Base-by-base conservation (phyloP, 2,329 filamentous ascomycete species). In the Emergomyces orientalis region DNA sequence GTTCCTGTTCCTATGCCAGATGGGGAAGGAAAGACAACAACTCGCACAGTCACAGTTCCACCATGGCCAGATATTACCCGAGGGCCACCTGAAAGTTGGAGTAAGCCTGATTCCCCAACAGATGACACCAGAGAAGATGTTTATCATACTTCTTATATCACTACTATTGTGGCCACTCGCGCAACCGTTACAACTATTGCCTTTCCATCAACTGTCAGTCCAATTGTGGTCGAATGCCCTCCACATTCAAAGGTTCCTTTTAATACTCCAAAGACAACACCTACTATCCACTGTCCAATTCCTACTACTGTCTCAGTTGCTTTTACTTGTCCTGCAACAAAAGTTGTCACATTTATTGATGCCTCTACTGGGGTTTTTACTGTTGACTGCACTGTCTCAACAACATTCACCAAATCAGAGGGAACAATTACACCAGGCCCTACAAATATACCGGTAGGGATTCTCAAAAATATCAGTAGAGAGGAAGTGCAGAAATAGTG, bases 21-120 rank as follows among this genome's bases (percentile, higher is more conserved):
- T 27, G 59, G 45, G 37, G 59, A 60, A 49, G 59, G 59, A 14
- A 39, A 30, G 17, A 49, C 59, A 41, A 60, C 41, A 14, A 60
- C 59, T 39, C 59, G 59, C 27, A 51, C 5, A 34, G 9, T 60
- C 22, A 60, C 59, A 51, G 25, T 51, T 49, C 59, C 59, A 43
- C 59, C 59, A 37, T 60, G 59, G 59, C 59, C 59, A 30, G 57
- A 5, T 59, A 39, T 59, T 45, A 59, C 57, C 57, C 47, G 39
- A 59, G 39, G 57, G 22, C 57, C 57, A 47, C 43, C 57, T 4
- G 54, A 39, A 17, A 32, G 57, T n/a, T 43, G 57, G 57, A 39
- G 6, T 22, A 32, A 59, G 47, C 57, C 57, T 32, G 8, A 43
- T 59, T 58, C 55, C 41, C 30, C 54, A 39, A 59, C 57, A 45